A percentile compares a stretch with the other conserved stretches of the same genome.
Evolutionary conservation across 805 yeast genomes (phyloP).

Genomic region (Schwanniomyces yamadae): DNA sequence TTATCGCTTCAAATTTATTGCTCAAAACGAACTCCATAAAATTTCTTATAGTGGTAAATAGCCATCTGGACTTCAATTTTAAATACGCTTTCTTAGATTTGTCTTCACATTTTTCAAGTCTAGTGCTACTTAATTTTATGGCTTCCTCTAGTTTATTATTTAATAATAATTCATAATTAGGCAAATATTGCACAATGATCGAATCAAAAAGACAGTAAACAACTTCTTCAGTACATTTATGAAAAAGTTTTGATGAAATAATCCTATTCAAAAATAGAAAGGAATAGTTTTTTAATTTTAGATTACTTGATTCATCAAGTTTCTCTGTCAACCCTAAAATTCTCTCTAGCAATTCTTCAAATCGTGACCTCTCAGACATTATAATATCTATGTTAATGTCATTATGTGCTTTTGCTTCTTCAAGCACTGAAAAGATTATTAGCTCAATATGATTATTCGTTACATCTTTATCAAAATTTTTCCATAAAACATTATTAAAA

Average conservation of each 20-base stretch:
- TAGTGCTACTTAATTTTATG: not conserved
- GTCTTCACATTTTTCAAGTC: not conserved
- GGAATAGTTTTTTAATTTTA: constrained; percentile 13
- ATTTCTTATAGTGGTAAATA: constrained; percentile 3
- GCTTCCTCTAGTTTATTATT: not conserved
- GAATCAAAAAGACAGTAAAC: constrained; percentile 32
- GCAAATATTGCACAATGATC: constrained; percentile 26
- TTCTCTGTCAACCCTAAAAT: constrained; percentile 22
- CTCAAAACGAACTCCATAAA: constrained; percentile 5
- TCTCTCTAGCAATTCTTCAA: constrained; percentile 26
- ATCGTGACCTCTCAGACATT: constrained; percentile 18
- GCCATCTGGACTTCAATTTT: constrained; percentile 8
- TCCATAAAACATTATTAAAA: constrained; percentile 40
- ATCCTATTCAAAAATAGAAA: constrained; percentile 16
- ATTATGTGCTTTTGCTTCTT: constrained; percentile 10
- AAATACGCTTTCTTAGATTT: not conserved
- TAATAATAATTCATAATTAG: constrained; percentile 7
- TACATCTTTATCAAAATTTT: constrained; percentile 36
- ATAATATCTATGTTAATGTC: constrained; percentile 11
- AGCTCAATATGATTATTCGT: constrained; percentile 40
- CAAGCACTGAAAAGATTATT: constrained; percentile 18
- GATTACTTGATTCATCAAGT: constrained; percentile 11
- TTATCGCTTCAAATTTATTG: not conserved
- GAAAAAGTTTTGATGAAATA: constrained; percentile 1
- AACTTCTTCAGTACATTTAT: constrained; percentile 3